Conservation (phyloP, 2,329 filamentous ascomycete genomes). For the Arthrobotrys pseudoclavata region DNA sequence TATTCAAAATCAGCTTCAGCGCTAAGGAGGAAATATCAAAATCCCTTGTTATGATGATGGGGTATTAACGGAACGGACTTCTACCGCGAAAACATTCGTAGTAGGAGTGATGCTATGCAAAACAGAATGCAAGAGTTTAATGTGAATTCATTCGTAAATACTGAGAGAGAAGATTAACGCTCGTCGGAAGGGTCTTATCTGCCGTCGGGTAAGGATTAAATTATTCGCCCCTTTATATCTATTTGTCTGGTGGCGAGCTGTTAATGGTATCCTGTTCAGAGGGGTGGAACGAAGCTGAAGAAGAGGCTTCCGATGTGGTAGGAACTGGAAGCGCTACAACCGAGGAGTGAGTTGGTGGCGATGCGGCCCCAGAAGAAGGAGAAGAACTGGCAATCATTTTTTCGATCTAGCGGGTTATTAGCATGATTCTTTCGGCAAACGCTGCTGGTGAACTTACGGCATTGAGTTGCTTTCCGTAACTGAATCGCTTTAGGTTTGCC, state of each 20-base stretch:
- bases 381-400: constrained; percentile 57
- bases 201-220: neutral
- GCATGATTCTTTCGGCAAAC: neutral
- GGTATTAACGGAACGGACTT: constrained; percentile 56
- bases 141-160: constrained; percentile 2
- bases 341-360: constrained; percentile 52
- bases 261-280: constrained; percentile 58
- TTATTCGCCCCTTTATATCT: neutral
- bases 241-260: constrained; percentile 59
- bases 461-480: constrained; percentile 76
- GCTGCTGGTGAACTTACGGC: constrained; percentile 65
- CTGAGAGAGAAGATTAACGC: neutral
- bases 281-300: constrained; percentile 53
- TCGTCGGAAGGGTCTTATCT: neutral
- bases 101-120: constrained; percentile 39
- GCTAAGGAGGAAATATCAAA: constrained; percentile 51
- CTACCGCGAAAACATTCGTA: constrained; percentile 13
- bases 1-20: constrained; percentile 50
- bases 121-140: constrained; percentile 23
- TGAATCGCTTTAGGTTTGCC: constrained; percentile 74
- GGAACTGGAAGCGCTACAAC: constrained; percentile 50
- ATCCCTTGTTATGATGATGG: constrained; percentile 37
- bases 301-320: constrained; percentile 46
- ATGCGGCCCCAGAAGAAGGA: constrained; percentile 53
- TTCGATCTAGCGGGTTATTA: constrained; percentile 47